Conservation (phyloP, 1,284 basidiomycete genomes). For the Thelephora terrestris region DNA sequence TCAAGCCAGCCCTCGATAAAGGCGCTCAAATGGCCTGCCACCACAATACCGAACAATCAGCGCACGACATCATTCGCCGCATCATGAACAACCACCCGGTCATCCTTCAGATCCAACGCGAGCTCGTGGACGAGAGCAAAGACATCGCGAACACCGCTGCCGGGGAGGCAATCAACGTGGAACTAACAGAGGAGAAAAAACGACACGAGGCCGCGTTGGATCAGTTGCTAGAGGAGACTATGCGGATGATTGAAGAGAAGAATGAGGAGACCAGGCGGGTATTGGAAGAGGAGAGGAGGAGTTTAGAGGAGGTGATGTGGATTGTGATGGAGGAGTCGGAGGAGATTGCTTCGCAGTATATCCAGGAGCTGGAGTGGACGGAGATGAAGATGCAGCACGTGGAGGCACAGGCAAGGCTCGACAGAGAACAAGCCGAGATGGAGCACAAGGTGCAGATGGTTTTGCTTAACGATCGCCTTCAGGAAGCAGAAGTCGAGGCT, state of each 20-base stretch:
- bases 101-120: slow-evolving; percentile 9
- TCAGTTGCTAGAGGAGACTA: slow-evolving; percentile 5
- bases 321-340: not conserved
- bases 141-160: slow-evolving; percentile 6
- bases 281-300: slow-evolving; percentile 5
- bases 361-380: slow-evolving; percentile 2
- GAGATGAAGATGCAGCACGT: not conserved
- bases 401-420: too few species aligned
- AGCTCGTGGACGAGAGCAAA: too few species aligned
- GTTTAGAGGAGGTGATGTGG: not conserved
- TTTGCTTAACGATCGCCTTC: too few species aligned
- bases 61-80: slow-evolving; percentile 9
- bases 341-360: not conserved
- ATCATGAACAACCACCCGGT: slow-evolving; percentile 7
- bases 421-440: too few species aligned
- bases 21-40: slow-evolving; percentile 9
- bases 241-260: slow-evolving; percentile 17
- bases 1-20: slow-evolving; percentile 15
- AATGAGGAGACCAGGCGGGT: slow-evolving; percentile 2
- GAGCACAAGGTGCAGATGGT: too few species aligned
- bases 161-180: slow-evolving; percentile 4
- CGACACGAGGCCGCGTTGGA: slow-evolving; percentile 13
- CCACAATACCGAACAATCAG: slow-evolving; percentile 10
- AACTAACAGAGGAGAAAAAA: slow-evolving; percentile 7
- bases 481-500: too few species aligned